phyloP scores from a whole-genome alignment of 192 early-diverging fungal species.

The Phycomyces nitens region DNA sequence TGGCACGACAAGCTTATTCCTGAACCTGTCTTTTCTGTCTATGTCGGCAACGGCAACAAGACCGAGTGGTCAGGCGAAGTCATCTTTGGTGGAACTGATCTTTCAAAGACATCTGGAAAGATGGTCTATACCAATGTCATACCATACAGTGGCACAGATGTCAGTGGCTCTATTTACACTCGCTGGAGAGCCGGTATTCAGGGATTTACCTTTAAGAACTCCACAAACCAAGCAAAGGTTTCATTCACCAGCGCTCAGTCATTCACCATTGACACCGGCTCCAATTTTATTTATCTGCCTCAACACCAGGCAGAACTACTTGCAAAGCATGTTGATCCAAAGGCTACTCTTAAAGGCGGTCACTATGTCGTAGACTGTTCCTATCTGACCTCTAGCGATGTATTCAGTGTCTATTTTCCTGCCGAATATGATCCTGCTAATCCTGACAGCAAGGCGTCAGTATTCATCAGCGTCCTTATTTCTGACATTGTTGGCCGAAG shows the following conservation, averaged over 20 bases:
- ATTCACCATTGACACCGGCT: conserved; percentile 21
- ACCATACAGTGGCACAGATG: not conserved
- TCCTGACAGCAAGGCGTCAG: not conserved
- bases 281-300: conserved; percentile 28
- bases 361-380: conserved; percentile 14
- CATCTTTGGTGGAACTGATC: conserved; percentile 12
- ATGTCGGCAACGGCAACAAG: not conserved
- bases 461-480: conserved; percentile 6
- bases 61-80: conserved; percentile 8
- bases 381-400: not conserved
- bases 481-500: conserved; percentile 1
- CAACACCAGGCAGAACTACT: conserved; percentile 6
- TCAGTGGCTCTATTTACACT: not conserved
- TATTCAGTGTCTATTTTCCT: conserved; percentile 13
- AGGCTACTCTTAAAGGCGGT: not conserved
- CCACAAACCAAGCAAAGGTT: conserved; percentile 5
- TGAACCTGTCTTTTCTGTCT: conserved; percentile 18
- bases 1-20: conserved; percentile 7
- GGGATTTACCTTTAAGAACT: conserved; percentile 18
- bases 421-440: not conserved
- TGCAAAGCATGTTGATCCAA: conserved; percentile 1
- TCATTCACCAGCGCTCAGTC: conserved; percentile 1
- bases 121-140: conserved; percentile 15
- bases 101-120: not conserved
- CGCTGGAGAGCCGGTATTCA: conserved; percentile 10